Base-by-base conservation (phyloP, 352 stramenopile genomes). In the Globisporangium nodosum region DNA sequence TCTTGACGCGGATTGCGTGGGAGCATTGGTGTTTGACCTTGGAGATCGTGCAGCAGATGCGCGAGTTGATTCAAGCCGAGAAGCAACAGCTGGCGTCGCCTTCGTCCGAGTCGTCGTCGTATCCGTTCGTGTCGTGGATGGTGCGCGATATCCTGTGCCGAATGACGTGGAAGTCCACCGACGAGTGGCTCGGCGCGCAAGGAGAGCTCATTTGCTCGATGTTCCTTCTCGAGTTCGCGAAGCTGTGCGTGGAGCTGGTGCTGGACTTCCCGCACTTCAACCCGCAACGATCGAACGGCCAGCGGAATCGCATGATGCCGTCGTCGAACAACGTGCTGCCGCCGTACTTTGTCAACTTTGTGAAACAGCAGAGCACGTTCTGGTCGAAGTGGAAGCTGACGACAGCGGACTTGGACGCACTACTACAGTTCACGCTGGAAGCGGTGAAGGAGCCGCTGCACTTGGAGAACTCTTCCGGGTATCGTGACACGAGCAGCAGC, bases 291-390 rank as follows among this genome's bases (percentile, higher is more conserved):
- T 12, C 65, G 7, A 55, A 63, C 31, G 57, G 59, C 1, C 68
- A 68, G 35, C 72, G 74, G 37, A 63, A 66, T 12, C 72, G 77
- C 48, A 58, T 60, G 20, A 42, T 70, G 40, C 66, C 78, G 24
- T 68, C 71, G 0, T 88, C 83, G 8, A 76, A 64, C 20, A 91
- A 90, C 54, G 81, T 85, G 13, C 60, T 93, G 45, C 84, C 84
- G 13, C 84, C 84, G 30, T 93, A 93, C 57, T 91, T 93, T 52
- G 76, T 93, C 24, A 93, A 93, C 50, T 93, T 93, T 51, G 84
- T 93, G 47, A 93, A 92, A 47, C 84, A 92, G 54, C 84, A 92
- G 62, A 65, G 69, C 1, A 27, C 57, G 4, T 71, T 93, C 47
- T 93, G 84, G 84, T 53, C 66, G 3, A 90, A 88, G 45, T 93